Percentiles rank a stretch among this genome's conserved stretches.
Evolutionary conservation across 2,329 filamentous ascomycete genomes (phyloP).

Genomic region (Harringtonia lauricola): DNA sequence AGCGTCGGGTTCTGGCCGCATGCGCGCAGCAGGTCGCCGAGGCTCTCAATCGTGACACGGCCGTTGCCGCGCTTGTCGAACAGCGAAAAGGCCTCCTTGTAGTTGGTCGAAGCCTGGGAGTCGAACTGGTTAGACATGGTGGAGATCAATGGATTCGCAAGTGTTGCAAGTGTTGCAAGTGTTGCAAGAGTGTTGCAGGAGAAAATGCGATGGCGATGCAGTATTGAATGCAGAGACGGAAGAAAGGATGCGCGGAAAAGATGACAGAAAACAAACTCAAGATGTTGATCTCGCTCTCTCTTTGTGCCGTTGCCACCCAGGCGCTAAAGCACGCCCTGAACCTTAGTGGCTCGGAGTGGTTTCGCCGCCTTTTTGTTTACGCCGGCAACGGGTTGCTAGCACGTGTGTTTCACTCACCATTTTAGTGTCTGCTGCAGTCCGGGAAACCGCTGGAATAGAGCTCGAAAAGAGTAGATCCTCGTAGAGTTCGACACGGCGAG

Average conservation of each 20-base stretch:
- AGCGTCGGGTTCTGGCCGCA: slow-evolving; percentile 98
- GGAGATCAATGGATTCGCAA: too few relatives aligned
- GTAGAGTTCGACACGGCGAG: too few relatives aligned
- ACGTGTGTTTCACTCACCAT: background rate
- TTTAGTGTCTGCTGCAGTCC: slow-evolving; percentile 1
- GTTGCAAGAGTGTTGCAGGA: too few relatives aligned
- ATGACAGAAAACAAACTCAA: too few relatives aligned
- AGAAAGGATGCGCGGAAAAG: too few relatives aligned
- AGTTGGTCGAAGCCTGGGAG: slow-evolving; percentile 76
- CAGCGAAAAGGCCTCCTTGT: slow-evolving; percentile 99
- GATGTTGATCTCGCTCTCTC: too few relatives aligned
- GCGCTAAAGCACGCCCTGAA: slow-evolving; percentile 2
- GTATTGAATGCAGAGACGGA: too few relatives aligned
- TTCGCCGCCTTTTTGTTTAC: slow-evolving; percentile 4
- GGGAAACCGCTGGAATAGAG: too few relatives aligned
- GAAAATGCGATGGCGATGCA: too few relatives aligned
- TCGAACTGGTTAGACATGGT: slow-evolving; percentile 37
- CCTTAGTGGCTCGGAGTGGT: slow-evolving; percentile 1
- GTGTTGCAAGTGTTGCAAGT: too few relatives aligned
- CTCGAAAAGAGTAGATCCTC: too few relatives aligned
- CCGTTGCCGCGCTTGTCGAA: slow-evolving; percentile 99
- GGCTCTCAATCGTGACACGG: slow-evolving; percentile 72
- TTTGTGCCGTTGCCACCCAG: background rate
- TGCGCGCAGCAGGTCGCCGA: slow-evolving; percentile 89
- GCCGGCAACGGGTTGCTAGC: slow-evolving; percentile 5